Evolutionary conservation across 306 rosid species (phyloP), one percentile per base, ranked within the genome.

Genomic region (Vicia sativa): DNA sequence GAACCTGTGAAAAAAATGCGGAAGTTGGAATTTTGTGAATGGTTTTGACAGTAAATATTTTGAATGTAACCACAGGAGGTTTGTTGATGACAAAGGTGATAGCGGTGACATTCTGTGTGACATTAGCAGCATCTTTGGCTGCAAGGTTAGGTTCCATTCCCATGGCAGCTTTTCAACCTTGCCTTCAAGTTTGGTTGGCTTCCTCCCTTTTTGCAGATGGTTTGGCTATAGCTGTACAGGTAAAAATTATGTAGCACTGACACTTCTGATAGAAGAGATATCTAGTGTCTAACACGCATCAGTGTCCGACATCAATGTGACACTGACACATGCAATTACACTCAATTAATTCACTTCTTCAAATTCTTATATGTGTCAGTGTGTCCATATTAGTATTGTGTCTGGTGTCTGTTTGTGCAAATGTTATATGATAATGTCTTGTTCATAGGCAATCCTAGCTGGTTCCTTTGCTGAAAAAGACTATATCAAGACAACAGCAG

Each of bases 131-230:
- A 53, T 84, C 95, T 8, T 66, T 89, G 67, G 98, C 95, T 0
- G 90, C 96, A 52, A 80, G 95, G 68, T 54, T 84, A 2, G 97
- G 97, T 21, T 25, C 97, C 21, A 82, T 76, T 56, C 95, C 85
- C 0, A 89, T 92, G 98, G 98, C 96, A 53, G 96, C 98, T 14
- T 92, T 92, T 72, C 98, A 92, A 67, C 82, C 87, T 38, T 87
- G 92, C 72, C 72, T 89, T 8, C 98, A 92, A 50, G 85, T 92
- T 45, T 89, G 98, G 98, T 77, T 92, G 45, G 85, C 98, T 5
- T 84, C 98, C 0, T 92, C 98, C 37, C 87, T 92, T 52, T 88
- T 89, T 41, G 82, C 98, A n/a, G 98, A 89, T 80, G 98, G 98
- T 31, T 83, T 92, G 67, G 98, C 98, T 29, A 89, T 92, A 68